phyloP scores from a whole-genome alignment of 768 basidiomycete species.

The Pleurotus platypus region DNA sequence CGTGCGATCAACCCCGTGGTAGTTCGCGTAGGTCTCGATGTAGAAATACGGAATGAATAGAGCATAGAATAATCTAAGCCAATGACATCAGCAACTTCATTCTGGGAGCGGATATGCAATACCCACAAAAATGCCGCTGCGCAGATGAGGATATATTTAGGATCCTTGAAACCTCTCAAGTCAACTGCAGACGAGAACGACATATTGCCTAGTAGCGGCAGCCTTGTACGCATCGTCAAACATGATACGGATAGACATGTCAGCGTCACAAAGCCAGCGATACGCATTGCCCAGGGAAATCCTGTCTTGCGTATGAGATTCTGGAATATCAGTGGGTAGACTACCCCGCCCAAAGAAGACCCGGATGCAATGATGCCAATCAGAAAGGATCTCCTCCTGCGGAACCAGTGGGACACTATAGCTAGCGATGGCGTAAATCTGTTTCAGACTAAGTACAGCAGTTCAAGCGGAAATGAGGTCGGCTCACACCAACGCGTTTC shows the following conservation, averaged over 20 bases:
- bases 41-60: constrained; percentile 32
- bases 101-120: background rate
- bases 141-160: constrained; percentile 15
- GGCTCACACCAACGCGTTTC: constrained; percentile 8
- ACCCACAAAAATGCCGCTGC: constrained; percentile 20
- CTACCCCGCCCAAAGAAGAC: constrained; percentile 29
- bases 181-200: constrained; percentile 19
- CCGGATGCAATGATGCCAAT: constrained; percentile 46
- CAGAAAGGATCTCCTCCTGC: constrained; percentile 34
- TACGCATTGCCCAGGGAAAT: constrained; percentile 25
- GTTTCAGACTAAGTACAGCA: background rate
- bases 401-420: constrained; percentile 43
- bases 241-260: constrained; percentile 19
- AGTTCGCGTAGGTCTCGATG: constrained; percentile 24
- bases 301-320: constrained; percentile 13
- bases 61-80: constrained; percentile 22
- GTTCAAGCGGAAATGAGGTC: background rate
- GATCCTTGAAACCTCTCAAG: constrained; percentile 21
- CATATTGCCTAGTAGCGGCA: constrained; percentile 18
- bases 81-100: background rate
- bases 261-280: constrained; percentile 22
- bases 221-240: constrained; percentile 21
- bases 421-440: constrained; percentile 19
- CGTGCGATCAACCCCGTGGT: constrained; percentile 16
- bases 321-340: constrained; percentile 41